phyloP scores from a whole-genome alignment of 139 green algal genomes.

The Ettlia oleoabundans region DNA sequence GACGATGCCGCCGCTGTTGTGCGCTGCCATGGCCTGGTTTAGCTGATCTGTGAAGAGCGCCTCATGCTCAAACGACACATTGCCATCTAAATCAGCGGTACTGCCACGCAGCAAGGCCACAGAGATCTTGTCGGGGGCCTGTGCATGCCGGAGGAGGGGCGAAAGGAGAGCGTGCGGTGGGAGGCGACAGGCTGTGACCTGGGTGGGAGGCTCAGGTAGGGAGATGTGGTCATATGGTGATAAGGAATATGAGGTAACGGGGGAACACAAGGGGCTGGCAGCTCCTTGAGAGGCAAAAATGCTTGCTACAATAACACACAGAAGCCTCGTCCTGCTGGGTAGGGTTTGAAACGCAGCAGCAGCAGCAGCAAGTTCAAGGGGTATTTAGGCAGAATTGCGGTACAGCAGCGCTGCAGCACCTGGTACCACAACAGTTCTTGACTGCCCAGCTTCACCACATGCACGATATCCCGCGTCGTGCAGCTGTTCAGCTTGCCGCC shows the following conservation, averaged over 20 bases:
- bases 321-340: no score
- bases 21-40: slow-evolving; percentile 60
- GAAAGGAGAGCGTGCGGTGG: background rate
- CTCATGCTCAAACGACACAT: slow-evolving; percentile 60
- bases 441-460: slow-evolving; percentile 42
- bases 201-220: background rate
- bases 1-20: slow-evolving; percentile 59
- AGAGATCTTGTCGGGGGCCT: slow-evolving; percentile 33
- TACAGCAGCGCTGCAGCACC: background rate
- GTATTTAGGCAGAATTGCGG: background rate
- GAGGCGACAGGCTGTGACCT: no score
- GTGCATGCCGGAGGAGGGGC: background rate
- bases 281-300: no score
- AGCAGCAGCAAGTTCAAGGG: background rate
- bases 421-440: slow-evolving; percentile 54
- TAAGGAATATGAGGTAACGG: no score
- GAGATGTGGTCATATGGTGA: no score
- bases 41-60: slow-evolving; percentile 48
- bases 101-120: slow-evolving; percentile 59
- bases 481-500: slow-evolving; percentile 50
- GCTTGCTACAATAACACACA: no score
- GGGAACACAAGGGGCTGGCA: no score
- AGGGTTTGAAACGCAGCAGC: background rate
- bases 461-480: slow-evolving; percentile 39
- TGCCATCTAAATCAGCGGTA: slow-evolving; percentile 60